Evolutionary conservation across 2,329 filamentous ascomycete genomes (phyloP).

Genomic region (Bipolaris cookei): DNA sequence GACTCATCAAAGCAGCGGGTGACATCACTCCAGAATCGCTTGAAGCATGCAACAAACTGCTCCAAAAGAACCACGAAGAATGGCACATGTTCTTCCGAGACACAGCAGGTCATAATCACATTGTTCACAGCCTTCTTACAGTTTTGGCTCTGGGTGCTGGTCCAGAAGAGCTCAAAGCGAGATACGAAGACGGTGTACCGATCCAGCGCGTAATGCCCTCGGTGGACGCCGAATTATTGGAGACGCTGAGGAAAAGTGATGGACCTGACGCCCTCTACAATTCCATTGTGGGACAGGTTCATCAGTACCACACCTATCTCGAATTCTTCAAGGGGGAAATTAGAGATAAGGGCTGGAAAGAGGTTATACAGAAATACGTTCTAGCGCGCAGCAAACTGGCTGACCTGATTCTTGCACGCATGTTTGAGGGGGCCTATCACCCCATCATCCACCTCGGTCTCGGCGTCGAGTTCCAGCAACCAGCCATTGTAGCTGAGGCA

Average conservation of each 20-base stretch:
- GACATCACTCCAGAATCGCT: too few species aligned
- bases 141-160: slow-evolving; percentile 5
- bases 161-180: slow-evolving; percentile 9
- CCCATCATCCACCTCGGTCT: slow-evolving; percentile 89
- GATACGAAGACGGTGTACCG: slow-evolving; percentile 4
- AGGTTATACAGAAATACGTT: background rate
- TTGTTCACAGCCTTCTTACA: slow-evolving; percentile 12
- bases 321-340: background rate
- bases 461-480: slow-evolving; percentile 81
- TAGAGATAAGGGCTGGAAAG: background rate
- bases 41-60: background rate
- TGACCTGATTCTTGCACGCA: slow-evolving; percentile 70
- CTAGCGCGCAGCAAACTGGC: slow-evolving; percentile 54
- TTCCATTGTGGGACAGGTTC: too few species aligned
- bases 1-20: too few species aligned
- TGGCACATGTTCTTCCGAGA: slow-evolving; percentile 16
- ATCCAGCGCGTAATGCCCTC: slow-evolving; percentile 2
- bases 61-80: slow-evolving; percentile 19
- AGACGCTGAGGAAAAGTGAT: too few species aligned
- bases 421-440: slow-evolving; percentile 75
- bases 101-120: slow-evolving; percentile 14
- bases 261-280: too few species aligned
- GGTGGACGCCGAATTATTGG: too few species aligned
- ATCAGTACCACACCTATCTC: too few species aligned
- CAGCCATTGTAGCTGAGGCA: slow-evolving; percentile 78